Evolutionary conservation across 768 basidiomycete genomes (phyloP).

Genomic region (Scleroderma citrinum): DNA sequence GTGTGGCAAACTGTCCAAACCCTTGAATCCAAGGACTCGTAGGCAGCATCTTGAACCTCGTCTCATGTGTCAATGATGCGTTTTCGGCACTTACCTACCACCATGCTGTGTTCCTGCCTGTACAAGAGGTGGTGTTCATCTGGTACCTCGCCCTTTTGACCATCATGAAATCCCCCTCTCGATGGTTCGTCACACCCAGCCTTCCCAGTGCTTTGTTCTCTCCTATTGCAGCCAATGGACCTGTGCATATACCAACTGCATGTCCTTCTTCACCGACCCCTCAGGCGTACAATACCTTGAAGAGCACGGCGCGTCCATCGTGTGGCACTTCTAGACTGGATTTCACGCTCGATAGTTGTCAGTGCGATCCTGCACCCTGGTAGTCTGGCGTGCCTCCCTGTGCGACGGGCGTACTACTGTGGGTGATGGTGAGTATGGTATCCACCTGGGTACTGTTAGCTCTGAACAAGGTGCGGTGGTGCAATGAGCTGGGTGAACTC

Average conservation of each 20-base stretch:
- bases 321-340: constrained; percentile 84
- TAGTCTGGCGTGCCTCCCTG: constrained; percentile 36
- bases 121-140: constrained; percentile 78
- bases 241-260: constrained; percentile 67
- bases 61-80: constrained; percentile 74
- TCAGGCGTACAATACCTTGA: constrained; percentile 43
- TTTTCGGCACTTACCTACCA: constrained; percentile 86
- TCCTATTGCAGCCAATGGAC: constrained; percentile 72
- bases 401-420: constrained; percentile 8
- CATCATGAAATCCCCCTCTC: constrained; percentile 66
- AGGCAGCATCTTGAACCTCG: constrained; percentile 63
- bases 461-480: constrained; percentile 31
- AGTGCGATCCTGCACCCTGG: constrained; percentile 73
- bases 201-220: constrained; percentile 77
- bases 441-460: background rate
- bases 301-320: constrained; percentile 73
- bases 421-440: background rate
- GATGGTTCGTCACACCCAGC: constrained; percentile 90
- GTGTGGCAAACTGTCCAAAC: constrained; percentile 59
- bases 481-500: no score
- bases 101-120: constrained; percentile 81
- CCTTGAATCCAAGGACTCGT: constrained; percentile 69
- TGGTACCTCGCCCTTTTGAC: constrained; percentile 80
- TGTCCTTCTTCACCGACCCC: constrained; percentile 21
- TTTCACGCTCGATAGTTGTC: constrained; percentile 78